Conservation (phyloP, 305 asterid genomes). For the Ruellia speciosa region DNA sequence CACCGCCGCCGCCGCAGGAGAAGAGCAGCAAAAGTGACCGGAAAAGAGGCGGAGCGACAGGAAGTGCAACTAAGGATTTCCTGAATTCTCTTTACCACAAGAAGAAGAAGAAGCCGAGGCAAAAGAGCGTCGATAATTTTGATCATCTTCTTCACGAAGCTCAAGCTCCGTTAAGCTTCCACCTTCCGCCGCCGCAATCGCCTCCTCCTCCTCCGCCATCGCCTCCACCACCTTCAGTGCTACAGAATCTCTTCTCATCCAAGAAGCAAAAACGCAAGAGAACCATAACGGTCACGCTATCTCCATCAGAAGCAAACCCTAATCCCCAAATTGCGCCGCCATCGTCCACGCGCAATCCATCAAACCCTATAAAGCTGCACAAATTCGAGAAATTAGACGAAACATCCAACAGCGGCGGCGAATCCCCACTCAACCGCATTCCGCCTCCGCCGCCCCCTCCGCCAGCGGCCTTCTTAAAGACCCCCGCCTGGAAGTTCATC, state of each 20-base stretch:
- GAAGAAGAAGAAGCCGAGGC: slow-evolving; percentile 73
- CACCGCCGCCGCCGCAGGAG: slow-evolving; percentile 27
- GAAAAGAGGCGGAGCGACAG: slow-evolving; percentile 44
- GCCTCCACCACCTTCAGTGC: slow-evolving; percentile 41
- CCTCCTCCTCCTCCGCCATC: slow-evolving; percentile 44
- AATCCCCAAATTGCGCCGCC: slow-evolving; percentile 17
- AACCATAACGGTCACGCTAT: slow-evolving; percentile 34
- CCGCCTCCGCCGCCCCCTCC: slow-evolving; percentile 73
- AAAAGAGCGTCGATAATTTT: slow-evolving; percentile 51
- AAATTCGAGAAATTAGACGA: slow-evolving; percentile 37
- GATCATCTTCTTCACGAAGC: slow-evolving; percentile 57
- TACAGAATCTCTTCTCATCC: slow-evolving; percentile 44
- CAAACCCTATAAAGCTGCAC: slow-evolving; percentile 24
- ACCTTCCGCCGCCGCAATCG: slow-evolving; percentile 33
- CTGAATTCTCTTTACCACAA: slow-evolving; percentile 60
- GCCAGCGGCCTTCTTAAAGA: slow-evolving; percentile 52
- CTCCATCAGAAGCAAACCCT: slow-evolving; percentile 29
- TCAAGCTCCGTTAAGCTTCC: slow-evolving; percentile 33
- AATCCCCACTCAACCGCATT: slow-evolving; percentile 44
- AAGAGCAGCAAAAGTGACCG: slow-evolving; percentile 36
- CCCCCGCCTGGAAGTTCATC: slow-evolving; percentile 67
- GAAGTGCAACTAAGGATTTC: slow-evolving; percentile 63
- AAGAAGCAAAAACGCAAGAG: slow-evolving; percentile 51
- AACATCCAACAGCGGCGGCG: slow-evolving; percentile 53
- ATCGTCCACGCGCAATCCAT: slow-evolving; percentile 17